Evolutionary conservation across 139 green algal genomes (phyloP), one percentile per base, ranked within the genome.

Genomic region (Volvox africanus): DNA sequence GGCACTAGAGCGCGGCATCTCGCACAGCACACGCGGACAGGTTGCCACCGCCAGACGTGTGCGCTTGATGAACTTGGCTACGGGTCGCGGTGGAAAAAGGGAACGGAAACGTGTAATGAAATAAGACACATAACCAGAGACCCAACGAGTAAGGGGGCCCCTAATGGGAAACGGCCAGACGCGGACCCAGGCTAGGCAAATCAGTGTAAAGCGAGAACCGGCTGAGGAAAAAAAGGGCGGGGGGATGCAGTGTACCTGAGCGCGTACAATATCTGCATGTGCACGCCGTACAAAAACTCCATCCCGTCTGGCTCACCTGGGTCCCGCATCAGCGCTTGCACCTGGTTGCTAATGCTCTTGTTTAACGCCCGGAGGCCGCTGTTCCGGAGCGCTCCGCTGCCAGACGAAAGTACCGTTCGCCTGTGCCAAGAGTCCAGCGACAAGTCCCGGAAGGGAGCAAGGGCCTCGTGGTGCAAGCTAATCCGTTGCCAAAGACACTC

Each of bases 381-480:
- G 68, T 93, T 91, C 35, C 91, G 86, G 73, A 94, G 36, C 37
- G 92, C 91, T 50, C 82, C 87, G 82, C 85, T 61, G 85, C 96
- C 97, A 30, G 87, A 93, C 0, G 88, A 84, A 37, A 98, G 92
- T 89, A 96, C 88, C 30, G 97, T 96, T 82, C 97, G 96, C 61
- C 96, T 87, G 91, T 99, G 96, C 96, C 96, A 99, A 21, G 95
- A 89, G 93, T 99, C 97, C 62, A 98, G 71, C 19, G 96, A 90
- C 0, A 93, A 88, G 86, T 98, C 95, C 3, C 96, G 82, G 93
- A 96, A 98, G 35, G 93, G 89, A 2, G 88, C 90, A 78, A 97
- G 87, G 28, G 26, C 83, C 0, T 21, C 79, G 30, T 92, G 92
- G 0, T 84, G 75, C 0, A 71, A 76, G 50, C 93, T 90, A 30